phyloP scores from a whole-genome alignment of 2,329 filamentous ascomycete species.

The Torrubiellomyces zombiae region DNA sequence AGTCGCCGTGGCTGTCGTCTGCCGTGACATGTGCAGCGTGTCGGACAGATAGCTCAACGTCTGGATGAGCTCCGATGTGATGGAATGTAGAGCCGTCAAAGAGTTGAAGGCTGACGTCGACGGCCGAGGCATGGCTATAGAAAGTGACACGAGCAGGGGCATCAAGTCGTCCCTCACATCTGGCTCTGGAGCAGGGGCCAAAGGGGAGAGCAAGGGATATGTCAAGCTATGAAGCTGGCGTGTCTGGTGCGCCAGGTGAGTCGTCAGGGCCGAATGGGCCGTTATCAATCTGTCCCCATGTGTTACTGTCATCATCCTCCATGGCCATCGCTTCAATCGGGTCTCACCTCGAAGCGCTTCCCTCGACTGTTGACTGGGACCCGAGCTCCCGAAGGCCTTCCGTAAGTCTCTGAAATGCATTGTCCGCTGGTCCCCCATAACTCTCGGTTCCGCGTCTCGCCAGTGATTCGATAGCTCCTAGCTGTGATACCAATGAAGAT shows the following conservation, averaged over 20 bases:
- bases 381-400: slow-evolving; percentile 56
- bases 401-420: slow-evolving; percentile 51
- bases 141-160: slow-evolving; percentile 47
- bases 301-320: too few species aligned
- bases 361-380: slow-evolving; percentile 55
- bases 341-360: slow-evolving; percentile 49
- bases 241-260: slow-evolving; percentile 59
- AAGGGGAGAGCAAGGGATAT: slow-evolving; percentile 53
- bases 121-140: slow-evolving; percentile 49
- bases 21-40: slow-evolving; percentile 83
- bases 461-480: slow-evolving; percentile 56
- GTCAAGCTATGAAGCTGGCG: slow-evolving; percentile 58
- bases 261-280: slow-evolving; percentile 56
- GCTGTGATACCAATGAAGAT: slow-evolving; percentile 47
- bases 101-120: slow-evolving; percentile 47
- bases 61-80: slow-evolving; percentile 58
- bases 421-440: slow-evolving; percentile 47
- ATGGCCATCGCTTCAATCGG: too few species aligned
- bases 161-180: slow-evolving; percentile 54
- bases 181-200: slow-evolving; percentile 43
- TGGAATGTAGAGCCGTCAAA: slow-evolving; percentile 48
- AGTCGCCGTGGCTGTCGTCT: slow-evolving; percentile 68
- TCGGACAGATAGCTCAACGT: slow-evolving; percentile 78
- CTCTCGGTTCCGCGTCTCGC: slow-evolving; percentile 49
- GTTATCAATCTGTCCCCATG: slow-evolving; percentile 47